Evolutionary conservation across 306 rosid species (phyloP).

Genomic region (Dryas octopetala): DNA sequence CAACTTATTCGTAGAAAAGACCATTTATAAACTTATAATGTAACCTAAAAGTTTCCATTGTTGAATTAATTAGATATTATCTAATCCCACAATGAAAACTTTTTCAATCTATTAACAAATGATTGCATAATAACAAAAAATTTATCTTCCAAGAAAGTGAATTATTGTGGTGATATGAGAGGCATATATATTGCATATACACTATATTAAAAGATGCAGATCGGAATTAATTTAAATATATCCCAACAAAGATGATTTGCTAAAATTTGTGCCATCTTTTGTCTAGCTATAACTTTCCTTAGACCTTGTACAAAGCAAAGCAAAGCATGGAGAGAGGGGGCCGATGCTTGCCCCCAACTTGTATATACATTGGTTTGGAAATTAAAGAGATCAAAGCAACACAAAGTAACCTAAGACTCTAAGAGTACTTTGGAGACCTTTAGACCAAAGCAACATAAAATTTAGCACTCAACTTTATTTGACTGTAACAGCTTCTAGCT

Average conservation of each 20-base stretch:
- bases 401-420: neutral
- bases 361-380: neutral
- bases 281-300: neutral
- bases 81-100: too few relatives aligned
- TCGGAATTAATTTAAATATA: neutral
- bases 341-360: slow-evolving; percentile 3
- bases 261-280: neutral
- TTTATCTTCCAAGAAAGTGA: neutral
- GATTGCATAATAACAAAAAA: neutral
- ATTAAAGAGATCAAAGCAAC: slow-evolving; percentile 1
- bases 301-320: neutral
- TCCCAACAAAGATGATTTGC: neutral
- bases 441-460: slow-evolving; percentile 13
- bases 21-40: too few relatives aligned
- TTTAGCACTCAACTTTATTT: neutral
- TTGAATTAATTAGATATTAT: too few relatives aligned
- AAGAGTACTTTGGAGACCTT: slow-evolving; percentile 1
- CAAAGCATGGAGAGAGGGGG: neutral
- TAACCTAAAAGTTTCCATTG: too few relatives aligned
- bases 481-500: neutral
- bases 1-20: too few relatives aligned
- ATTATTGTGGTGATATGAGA: too few relatives aligned
- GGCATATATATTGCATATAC: too few relatives aligned
- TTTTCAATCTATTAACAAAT: too few relatives aligned
- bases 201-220: neutral